Evolutionary conservation across 2,329 filamentous ascomycete species (phyloP), one percentile per base, ranked within the genome.

Genomic region (Fusarium pilosicola): DNA sequence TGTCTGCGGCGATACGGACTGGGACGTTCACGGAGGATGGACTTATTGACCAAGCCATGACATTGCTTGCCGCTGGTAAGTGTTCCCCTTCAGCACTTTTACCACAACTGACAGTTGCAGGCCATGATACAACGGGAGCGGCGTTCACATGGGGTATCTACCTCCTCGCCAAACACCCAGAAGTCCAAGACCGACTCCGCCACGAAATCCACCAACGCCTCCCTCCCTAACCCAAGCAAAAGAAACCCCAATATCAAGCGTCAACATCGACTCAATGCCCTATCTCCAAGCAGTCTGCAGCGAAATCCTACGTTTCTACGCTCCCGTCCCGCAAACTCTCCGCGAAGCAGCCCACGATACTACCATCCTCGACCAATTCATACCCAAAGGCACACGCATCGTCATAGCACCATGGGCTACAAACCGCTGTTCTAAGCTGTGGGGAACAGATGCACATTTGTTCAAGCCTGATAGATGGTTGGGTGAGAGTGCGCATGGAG

Each of bases 31-130:
- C 84, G 13, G 93, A 96, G 72, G 92, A 94, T 55, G 90, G 94
- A 68, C 88, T 97, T 13, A 89, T 94, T 39, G 92, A 96, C 80
- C 94, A 97, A 82, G 88, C 96, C 79, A 96, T 97, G 93, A 96
- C 94, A 0, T 96, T 97, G 84, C 88, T 97, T 9, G 92, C 92
- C 0, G 55, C 55, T 28, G 55, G 55, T 58, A 20, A 28, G 24
- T 26, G 7, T 44, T 9, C 6, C 17, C 3, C 17, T 26, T 8
- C 5, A 26, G 11, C 0, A 13, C n/a, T 2, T 26, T 0, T 18
- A 6, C 17, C 17, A 26, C 24, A 26, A 26, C 42, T 45, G 11
- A 45, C 13, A 34, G 3, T 45, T 4, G 3, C 20, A 0, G 92
- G 91, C 20, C 93, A 96, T 80, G 93, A 96, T 81, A 96, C 93